These are phyloP conservation scores for Cryptococcus sp. DNA, from an alignment of 1,284 basidiomycete species.

Conservation along the genomic window DNA sequence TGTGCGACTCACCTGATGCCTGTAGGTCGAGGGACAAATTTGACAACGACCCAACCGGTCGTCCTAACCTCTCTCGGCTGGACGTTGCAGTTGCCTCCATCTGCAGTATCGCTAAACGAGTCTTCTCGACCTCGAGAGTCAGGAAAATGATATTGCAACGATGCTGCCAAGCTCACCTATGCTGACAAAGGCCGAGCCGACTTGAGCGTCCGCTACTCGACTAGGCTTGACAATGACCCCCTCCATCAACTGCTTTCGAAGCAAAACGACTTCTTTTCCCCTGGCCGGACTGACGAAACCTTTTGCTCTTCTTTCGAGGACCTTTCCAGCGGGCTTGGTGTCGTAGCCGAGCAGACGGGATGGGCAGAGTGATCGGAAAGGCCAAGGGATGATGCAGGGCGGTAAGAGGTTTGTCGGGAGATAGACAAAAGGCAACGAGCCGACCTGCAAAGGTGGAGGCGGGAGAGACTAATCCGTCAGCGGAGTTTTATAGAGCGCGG, in stretches of 20 bases:
- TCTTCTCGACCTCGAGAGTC: conserved; percentile 39
- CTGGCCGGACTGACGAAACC: conserved; percentile 23
- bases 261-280: conserved; percentile 35
- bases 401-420: conserved; percentile 26
- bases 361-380: conserved; percentile 39
- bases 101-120: conserved; percentile 18
- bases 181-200: conserved; percentile 38
- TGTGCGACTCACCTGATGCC: conserved; percentile 33
- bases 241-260: conserved; percentile 41
- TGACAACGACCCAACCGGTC: conserved; percentile 45
- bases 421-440: conserved; percentile 21
- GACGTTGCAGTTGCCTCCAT: conserved; percentile 7
- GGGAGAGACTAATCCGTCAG: conserved; percentile 30
- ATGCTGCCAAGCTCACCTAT: conserved; percentile 44
- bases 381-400: conserved; percentile 42
- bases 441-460: conserved; percentile 28
- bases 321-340: conserved; percentile 13
- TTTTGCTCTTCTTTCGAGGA: conserved; percentile 23
- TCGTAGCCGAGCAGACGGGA: conserved; percentile 35
- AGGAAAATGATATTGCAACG: no score
- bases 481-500: neutral
- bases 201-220: conserved; percentile 18
- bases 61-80: conserved; percentile 39
- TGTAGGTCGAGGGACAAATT: conserved; percentile 41
- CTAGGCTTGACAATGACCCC: conserved; percentile 33